phyloP scores from a whole-genome alignment of 768 basidiomycete genomes.

The Daedaleopsis sinensis region DNA sequence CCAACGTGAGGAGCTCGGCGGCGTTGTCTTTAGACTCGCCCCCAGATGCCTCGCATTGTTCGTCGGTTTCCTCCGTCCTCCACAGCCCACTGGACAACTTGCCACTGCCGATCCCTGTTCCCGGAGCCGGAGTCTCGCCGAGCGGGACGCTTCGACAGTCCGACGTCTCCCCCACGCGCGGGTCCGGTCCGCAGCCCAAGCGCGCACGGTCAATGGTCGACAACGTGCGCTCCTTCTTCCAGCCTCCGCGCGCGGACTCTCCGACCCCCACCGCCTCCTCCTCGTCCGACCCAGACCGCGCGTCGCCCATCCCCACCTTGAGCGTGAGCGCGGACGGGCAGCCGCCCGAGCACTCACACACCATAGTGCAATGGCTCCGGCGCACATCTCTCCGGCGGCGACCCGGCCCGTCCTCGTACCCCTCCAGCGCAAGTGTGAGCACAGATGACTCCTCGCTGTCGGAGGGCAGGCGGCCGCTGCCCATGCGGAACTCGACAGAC shows the following conservation, averaged over 20 bases:
- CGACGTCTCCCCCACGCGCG: constrained; percentile 31
- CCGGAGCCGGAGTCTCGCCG: constrained; percentile 16
- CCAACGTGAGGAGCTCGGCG: constrained; percentile 16
- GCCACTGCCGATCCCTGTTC: constrained; percentile 24
- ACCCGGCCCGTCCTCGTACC: constrained; percentile 26
- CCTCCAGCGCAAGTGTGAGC: constrained; percentile 4
- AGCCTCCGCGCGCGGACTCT: constrained; percentile 11
- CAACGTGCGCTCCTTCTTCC: constrained; percentile 64
- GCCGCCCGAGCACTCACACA: constrained; percentile 21
- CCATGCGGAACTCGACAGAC: constrained; percentile 17
- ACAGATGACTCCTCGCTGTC: neutral
- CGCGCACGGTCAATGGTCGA: constrained; percentile 59
- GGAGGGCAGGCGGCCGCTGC: constrained; percentile 24
- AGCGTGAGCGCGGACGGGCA: constrained; percentile 24
- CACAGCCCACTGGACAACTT: constrained; percentile 28
- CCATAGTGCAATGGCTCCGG: constrained; percentile 19
- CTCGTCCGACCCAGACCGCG: constrained; percentile 19
- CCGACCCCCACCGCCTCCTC: constrained; percentile 47
- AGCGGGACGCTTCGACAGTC: constrained; percentile 27
- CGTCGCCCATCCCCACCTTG: constrained; percentile 15
- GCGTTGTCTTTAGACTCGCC: constrained; percentile 24
- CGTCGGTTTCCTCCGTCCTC: constrained; percentile 29
- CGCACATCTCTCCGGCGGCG: constrained; percentile 15
- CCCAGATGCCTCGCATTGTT: constrained; percentile 27
- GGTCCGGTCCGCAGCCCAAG: constrained; percentile 38